Conservation (phyloP, 345 rosid species). For the Raphanus raphanistrum region DNA sequence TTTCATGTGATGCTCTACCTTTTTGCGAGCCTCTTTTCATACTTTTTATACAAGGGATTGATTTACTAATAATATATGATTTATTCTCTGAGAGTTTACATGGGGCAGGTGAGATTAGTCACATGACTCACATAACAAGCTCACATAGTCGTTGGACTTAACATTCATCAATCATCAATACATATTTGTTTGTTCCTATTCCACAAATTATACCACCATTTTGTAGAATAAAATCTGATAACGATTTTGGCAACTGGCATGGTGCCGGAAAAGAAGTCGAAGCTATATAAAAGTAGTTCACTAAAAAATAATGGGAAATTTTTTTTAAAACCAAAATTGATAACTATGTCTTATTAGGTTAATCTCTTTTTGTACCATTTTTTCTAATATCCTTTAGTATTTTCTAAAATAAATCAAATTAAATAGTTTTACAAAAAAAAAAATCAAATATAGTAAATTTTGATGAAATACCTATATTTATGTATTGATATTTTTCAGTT, state of each 20-base stretch:
- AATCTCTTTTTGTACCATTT: too few species aligned
- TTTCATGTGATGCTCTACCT: conserved; percentile 25
- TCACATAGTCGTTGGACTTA: conserved; percentile 18
- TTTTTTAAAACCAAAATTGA: too few species aligned
- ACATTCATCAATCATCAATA: conserved; percentile 4
- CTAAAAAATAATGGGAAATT: too few species aligned
- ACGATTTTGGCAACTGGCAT: background rate
- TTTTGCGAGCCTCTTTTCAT: background rate
- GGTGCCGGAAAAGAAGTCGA: background rate
- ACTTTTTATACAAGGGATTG: background rate
- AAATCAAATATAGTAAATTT: too few species aligned
- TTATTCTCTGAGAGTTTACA: conserved; percentile 14
- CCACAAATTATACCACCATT: background rate
- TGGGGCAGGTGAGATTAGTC: conserved; percentile 29
- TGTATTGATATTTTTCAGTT: too few species aligned
- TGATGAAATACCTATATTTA: too few species aligned
- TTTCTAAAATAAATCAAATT: too few species aligned
- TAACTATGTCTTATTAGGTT: too few species aligned
- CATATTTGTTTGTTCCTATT: background rate
- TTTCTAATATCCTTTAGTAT: too few species aligned
- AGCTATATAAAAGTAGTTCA: background rate
- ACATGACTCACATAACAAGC: conserved; percentile 21
- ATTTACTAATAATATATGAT: background rate
- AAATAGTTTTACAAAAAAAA: too few species aligned
- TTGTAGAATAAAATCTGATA: conserved; percentile 4